phyloP scores from a whole-genome alignment of 192 early-diverging fungal species.

The Lobosporangium transversale region DNA sequence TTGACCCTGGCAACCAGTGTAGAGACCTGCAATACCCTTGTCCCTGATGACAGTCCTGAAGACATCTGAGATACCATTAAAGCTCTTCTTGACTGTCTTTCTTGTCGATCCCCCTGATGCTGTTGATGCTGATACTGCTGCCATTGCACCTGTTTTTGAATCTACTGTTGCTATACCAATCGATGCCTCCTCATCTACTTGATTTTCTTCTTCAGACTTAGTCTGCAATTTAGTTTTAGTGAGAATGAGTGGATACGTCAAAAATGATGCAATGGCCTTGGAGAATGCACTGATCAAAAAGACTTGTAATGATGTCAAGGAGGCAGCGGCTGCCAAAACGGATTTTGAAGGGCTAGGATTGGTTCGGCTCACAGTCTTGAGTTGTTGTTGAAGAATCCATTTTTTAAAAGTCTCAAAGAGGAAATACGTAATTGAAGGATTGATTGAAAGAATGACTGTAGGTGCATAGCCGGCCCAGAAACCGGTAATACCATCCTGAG shows the following conservation, averaged over 20 bases:
- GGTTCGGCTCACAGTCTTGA: background rate
- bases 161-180: conserved; percentile 11
- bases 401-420: conserved; percentile 59
- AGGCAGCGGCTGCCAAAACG: conserved; percentile 20
- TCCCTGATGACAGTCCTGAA: conserved; percentile 49
- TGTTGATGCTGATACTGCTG: conserved; percentile 3
- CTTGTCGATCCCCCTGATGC: conserved; percentile 23
- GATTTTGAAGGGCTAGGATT: conserved; percentile 15
- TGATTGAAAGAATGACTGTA: conserved; percentile 57
- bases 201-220: conserved; percentile 12
- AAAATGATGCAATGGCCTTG: conserved; percentile 58
- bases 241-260: conserved; percentile 63
- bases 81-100: conserved; percentile 22
- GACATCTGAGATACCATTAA: conserved; percentile 31
- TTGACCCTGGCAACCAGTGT: conserved; percentile 56
- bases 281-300: conserved; percentile 61
- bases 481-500: conserved; percentile 56
- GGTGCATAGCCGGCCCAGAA: conserved; percentile 61
- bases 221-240: conserved; percentile 57
- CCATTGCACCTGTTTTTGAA: background rate
- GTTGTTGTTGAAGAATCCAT: conserved; percentile 21
- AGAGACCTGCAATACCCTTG: conserved; percentile 33
- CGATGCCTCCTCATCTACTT: conserved; percentile 10
- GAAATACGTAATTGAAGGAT: conserved; percentile 65
- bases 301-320: conserved; percentile 51